Evolutionary conservation across 495 filamentous ascomycete species (phyloP).

Genomic region (Saxophila tyrrhenica): DNA sequence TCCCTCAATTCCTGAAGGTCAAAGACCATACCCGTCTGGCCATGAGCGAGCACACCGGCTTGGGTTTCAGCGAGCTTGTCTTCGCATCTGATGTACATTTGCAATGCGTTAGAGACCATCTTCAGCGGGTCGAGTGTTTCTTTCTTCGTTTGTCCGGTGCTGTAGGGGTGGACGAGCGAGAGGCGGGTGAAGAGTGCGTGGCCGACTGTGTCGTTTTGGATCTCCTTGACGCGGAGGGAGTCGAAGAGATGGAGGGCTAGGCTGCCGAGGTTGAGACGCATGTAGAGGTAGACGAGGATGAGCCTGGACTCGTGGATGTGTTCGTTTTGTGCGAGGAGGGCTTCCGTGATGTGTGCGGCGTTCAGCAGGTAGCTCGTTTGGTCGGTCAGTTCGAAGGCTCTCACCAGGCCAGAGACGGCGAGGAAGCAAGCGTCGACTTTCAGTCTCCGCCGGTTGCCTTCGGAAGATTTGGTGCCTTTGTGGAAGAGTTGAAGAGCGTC

Average conservation of each 20-base stretch:
- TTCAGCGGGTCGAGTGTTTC: slow-evolving; percentile 3
- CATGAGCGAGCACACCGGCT: slow-evolving; percentile 8
- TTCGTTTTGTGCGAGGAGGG: slow-evolving; percentile 5
- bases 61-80: slow-evolving; percentile 10
- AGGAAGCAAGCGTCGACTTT: slow-evolving; percentile 13
- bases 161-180: slow-evolving; percentile 16
- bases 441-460: not conserved
- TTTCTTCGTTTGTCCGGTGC: not conserved
- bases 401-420: slow-evolving; percentile 11
- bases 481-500: slow-evolving; percentile 13
- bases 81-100: slow-evolving; percentile 10
- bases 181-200: slow-evolving; percentile 19
- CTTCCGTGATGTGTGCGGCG: slow-evolving; percentile 10
- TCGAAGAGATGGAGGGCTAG: slow-evolving; percentile 12
- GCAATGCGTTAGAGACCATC: not conserved
- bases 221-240: slow-evolving; percentile 17
- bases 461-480: not conserved
- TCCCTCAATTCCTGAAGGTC: slow-evolving; percentile 16
- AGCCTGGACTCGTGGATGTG: slow-evolving; percentile 14
- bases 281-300: slow-evolving; percentile 16
- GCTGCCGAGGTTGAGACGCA: slow-evolving; percentile 16
- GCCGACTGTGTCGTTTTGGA: slow-evolving; percentile 20
- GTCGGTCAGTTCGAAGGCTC: slow-evolving; percentile 1
- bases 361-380: slow-evolving; percentile 6
- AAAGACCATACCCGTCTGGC: slow-evolving; percentile 18